A percentile compares a stretch with the other conserved stretches of the same genome.
Conservation (phyloP, 371 early-diverging fungal species). For the Mucor circinelloides region DNA sequence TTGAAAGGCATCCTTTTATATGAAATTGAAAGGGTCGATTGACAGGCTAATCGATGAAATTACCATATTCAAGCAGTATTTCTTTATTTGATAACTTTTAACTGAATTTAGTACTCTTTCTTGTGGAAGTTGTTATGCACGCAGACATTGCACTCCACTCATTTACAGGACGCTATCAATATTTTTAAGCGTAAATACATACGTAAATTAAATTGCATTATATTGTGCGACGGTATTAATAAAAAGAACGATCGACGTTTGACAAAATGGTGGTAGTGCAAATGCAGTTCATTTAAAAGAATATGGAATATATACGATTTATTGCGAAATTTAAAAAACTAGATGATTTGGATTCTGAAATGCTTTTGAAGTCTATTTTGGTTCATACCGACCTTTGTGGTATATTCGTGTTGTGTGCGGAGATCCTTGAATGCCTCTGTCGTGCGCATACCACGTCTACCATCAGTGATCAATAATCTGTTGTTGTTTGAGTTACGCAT, state of each 20-base stretch:
- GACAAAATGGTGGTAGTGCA: not conserved
- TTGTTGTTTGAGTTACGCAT: constrained; percentile 29
- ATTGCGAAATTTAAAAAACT: constrained; percentile 14
- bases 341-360: constrained; percentile 81
- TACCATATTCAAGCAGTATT: not conserved
- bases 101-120: not conserved
- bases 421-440: constrained; percentile 57
- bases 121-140: not conserved
- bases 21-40: not conserved
- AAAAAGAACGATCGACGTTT: constrained; percentile 1
- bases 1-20: not conserved
- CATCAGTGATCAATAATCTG: constrained; percentile 42
- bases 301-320: not conserved
- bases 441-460: constrained; percentile 29
- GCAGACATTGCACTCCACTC: not conserved
- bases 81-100: not conserved
- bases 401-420: constrained; percentile 66
- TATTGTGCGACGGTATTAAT: not conserved
- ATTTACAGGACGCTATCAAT: not conserved
- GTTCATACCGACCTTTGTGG: constrained; percentile 76
- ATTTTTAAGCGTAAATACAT: not conserved
- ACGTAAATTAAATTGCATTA: not conserved
- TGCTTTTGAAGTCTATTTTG: constrained; percentile 86
- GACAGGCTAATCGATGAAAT: not conserved
- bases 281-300: not conserved